A percentile compares a stretch with the other conserved stretches of the same genome.
phyloP scores from a whole-genome alignment of 371 early-diverging fungal genomes.

The Rhizomucor pusillus region DNA sequence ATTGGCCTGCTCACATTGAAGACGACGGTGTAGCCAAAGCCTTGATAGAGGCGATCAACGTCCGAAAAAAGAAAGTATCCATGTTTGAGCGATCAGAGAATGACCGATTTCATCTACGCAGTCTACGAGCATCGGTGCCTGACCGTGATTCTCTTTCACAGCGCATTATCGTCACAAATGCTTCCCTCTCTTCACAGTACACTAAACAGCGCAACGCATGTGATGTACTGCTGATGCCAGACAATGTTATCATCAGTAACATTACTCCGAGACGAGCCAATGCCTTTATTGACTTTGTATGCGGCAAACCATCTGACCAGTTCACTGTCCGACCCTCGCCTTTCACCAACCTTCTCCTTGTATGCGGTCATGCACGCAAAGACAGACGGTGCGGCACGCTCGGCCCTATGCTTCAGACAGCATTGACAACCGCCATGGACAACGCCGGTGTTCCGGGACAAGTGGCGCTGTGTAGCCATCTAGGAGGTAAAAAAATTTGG shows the following conservation, averaged over 20 bases:
- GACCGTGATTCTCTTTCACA: conserved; percentile 5
- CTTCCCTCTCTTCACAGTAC: conserved; percentile 20
- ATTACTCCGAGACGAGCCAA: conserved; percentile 24
- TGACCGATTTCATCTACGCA: conserved; percentile 17
- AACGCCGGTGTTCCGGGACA: conserved; percentile 3
- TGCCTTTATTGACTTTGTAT: conserved; percentile 31
- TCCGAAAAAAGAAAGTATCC: conserved; percentile 5
- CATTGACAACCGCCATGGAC: conserved; percentile 20
- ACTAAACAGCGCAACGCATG: conserved; percentile 18
- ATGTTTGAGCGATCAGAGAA: conserved; percentile 7
- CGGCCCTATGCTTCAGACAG: conserved; percentile 30
- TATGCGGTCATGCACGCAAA: conserved; percentile 39
- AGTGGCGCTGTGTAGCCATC: conserved; percentile 34
- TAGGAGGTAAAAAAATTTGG: conserved; percentile 32
- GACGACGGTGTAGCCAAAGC: conserved; percentile 34
- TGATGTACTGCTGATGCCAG: conserved; percentile 34
- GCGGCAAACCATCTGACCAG: conserved; percentile 21
- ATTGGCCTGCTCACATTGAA: conserved; percentile 41
- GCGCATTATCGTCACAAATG: conserved; percentile 31
- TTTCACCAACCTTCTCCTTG: conserved; percentile 21
- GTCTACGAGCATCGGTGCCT: background rate
- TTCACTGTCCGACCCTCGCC: conserved; percentile 28
- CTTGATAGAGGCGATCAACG: conserved; percentile 19
- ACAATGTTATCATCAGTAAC: conserved; percentile 38
- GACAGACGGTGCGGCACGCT: conserved; percentile 40